These are phyloP conservation scores for Teunomyces stri DNA, from an alignment of 805 yeast genomes.

Conservation along the genomic window DNA sequence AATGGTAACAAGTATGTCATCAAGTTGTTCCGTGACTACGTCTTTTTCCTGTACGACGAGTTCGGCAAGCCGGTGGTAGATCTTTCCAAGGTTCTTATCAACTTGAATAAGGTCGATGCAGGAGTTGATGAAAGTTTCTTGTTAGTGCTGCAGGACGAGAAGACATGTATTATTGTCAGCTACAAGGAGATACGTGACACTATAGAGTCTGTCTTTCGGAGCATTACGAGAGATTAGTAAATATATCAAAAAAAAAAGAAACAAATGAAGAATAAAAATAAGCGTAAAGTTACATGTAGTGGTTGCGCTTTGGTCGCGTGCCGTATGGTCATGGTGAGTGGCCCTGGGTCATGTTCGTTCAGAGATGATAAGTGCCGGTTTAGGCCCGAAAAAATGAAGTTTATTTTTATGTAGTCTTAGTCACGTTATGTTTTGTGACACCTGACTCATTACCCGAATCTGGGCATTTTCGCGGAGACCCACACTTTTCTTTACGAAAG, in stretches of 20 bases:
- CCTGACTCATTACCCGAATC: conserved; percentile 4
- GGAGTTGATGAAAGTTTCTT: conserved; percentile 83
- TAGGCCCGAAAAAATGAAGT: neutral
- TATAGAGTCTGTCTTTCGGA: conserved; percentile 66
- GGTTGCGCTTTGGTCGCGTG: neutral
- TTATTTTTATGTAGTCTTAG: neutral
- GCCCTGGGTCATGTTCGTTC: neutral
- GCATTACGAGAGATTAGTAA: conserved; percentile 23
- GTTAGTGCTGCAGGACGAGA: conserved; percentile 80
- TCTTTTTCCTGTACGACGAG: conserved; percentile 82
- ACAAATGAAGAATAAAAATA: neutral
- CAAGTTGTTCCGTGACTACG: conserved; percentile 74
- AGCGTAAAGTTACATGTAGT: neutral
- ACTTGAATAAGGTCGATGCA: conserved; percentile 87
- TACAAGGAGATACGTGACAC: conserved; percentile 78
- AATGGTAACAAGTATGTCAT: conserved; percentile 65
- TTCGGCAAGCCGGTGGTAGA: conserved; percentile 76
- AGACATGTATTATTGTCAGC: conserved; percentile 78
- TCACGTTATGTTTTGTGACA: conserved; percentile 2
- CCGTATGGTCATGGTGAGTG: neutral
- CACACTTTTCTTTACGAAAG: neutral
- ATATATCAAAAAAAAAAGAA: neutral
- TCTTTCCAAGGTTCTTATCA: conserved; percentile 72
- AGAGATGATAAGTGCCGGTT: neutral
- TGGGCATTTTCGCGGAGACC: neutral